Conservation (phyloP, 176 grass and related monocot genomes). For the Echinochloa phyllopogon region DNA sequence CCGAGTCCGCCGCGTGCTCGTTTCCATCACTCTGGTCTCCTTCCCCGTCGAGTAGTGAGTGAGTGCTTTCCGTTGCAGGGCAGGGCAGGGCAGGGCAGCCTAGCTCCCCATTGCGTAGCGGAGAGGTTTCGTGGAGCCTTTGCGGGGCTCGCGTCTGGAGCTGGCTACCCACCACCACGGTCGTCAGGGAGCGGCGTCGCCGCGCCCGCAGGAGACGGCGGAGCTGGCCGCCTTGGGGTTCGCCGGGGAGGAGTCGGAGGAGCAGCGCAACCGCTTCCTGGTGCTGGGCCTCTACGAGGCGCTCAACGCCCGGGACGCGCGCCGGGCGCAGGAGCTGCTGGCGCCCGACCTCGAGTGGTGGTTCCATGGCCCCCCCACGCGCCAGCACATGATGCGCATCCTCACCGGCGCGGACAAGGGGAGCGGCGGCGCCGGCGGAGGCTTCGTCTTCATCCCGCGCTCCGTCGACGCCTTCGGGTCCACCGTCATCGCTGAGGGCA, state of each 20-base stretch:
- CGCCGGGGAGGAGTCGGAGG: conserved; percentile 4
- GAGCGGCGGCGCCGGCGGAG: neutral
- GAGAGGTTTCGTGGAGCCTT: conserved; percentile 47
- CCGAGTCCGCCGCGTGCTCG: neutral
- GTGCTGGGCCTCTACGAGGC: conserved; percentile 27
- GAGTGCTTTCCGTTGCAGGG: neutral
- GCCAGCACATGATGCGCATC: conserved; percentile 33
- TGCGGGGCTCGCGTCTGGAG: conserved; percentile 65
- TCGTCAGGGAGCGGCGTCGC: conserved; percentile 8
- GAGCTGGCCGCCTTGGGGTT: neutral
- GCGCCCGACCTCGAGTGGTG: conserved; percentile 33
- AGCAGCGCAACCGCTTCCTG: conserved; percentile 30
- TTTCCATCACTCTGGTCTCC: neutral
- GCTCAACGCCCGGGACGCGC: conserved; percentile 13
- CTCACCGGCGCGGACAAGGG: neutral
- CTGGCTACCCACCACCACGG: conserved; percentile 64
- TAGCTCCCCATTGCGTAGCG: neutral
- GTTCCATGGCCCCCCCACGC: conserved; percentile 21
- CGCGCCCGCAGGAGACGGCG: neutral
- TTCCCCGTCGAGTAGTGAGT: neutral
- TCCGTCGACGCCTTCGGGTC: conserved; percentile 28
- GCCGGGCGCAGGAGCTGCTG: conserved; percentile 26
- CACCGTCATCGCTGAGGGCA: conserved; percentile 25
- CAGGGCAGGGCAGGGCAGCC: neutral
- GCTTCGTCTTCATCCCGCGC: conserved; percentile 16